phyloP scores from a whole-genome alignment of 2,329 filamentous ascomycete genomes.

The Tolypocladium nubicola region DNA sequence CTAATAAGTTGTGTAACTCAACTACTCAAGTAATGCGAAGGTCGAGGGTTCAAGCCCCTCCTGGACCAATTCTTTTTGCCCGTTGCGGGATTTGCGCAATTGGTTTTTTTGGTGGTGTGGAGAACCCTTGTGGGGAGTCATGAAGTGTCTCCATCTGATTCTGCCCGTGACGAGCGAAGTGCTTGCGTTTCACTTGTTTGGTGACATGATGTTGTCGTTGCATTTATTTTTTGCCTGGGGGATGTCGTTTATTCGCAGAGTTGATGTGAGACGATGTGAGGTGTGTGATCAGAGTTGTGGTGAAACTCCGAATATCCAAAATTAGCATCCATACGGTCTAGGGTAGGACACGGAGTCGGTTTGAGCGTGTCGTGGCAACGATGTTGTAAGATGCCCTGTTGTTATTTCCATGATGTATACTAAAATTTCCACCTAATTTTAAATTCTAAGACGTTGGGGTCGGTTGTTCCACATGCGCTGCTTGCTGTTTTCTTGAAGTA shows the following conservation, averaged over 20 bases:
- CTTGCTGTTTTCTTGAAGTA: not conserved
- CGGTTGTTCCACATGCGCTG: not conserved
- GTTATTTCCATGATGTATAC: not conserved
- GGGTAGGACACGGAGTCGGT: not conserved
- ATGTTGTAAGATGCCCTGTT: not conserved
- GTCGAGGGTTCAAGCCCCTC: slow-evolving; percentile 1
- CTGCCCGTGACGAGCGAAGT: too few species aligned
- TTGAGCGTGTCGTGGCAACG: not conserved
- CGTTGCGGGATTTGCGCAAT: not conserved
- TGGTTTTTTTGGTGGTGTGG: not conserved
- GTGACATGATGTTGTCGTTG: too few species aligned
- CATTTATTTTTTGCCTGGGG: too few species aligned
- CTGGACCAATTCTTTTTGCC: not conserved
- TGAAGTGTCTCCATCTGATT: too few species aligned
- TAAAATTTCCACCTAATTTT: not conserved
- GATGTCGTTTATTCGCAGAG: too few species aligned
- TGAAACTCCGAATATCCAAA: too few species aligned
- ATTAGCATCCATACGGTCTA: not conserved
- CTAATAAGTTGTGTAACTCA: not conserved
- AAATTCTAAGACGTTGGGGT: too few species aligned
- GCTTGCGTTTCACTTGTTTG: too few species aligned
- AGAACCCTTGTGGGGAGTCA: not conserved
- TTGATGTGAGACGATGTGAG: too few species aligned
- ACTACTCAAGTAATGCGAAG: not conserved
- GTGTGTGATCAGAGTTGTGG: too few species aligned